These are phyloP conservation scores for Vishniacozyma victoriae DNA, from an alignment of 768 basidiomycete genomes.

Conservation along the genomic window DNA sequence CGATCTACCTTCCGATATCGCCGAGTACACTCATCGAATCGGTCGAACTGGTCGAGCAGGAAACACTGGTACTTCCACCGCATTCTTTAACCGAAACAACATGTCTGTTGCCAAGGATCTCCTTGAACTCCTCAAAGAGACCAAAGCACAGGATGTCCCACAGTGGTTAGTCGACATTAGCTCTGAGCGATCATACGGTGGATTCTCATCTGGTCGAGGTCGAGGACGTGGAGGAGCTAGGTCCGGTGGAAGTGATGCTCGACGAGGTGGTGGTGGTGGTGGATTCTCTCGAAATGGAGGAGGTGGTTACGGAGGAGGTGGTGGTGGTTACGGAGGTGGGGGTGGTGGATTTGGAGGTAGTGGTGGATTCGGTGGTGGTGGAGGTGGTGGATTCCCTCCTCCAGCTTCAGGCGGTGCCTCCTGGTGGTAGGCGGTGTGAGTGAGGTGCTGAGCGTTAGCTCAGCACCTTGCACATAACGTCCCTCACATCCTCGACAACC, in stretches of 20 bases:
- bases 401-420: constrained; percentile 29
- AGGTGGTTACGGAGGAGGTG: constrained; percentile 47
- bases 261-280: constrained; percentile 38
- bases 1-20: constrained; percentile 94
- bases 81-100: constrained; percentile 80
- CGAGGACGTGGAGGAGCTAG: constrained; percentile 44
- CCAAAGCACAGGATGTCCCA: constrained; percentile 74
- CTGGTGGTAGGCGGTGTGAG: constrained; percentile 31
- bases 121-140: constrained; percentile 87
- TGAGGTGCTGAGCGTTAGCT: too few species aligned
- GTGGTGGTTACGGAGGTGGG: constrained; percentile 51
- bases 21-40: constrained; percentile 98
- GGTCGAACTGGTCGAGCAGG: constrained; percentile 98
- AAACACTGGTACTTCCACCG: constrained; percentile 90
- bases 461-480: too few species aligned
- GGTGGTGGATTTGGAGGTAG: constrained; percentile 35
- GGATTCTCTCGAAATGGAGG: constrained; percentile 47
- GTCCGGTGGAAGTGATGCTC: constrained; percentile 54
- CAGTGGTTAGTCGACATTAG: constrained; percentile 81
- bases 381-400: constrained; percentile 36
- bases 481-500: too few species aligned
- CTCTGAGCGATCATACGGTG: constrained; percentile 61
- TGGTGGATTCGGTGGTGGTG: constrained; percentile 45
- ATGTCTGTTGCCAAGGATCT: constrained; percentile 86
- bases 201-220: constrained; percentile 53